Evolutionary conservation across 2,329 filamentous ascomycete species (phyloP), one percentile per base, ranked within the genome.

Genomic region (Sarocladium brachiariae): DNA sequence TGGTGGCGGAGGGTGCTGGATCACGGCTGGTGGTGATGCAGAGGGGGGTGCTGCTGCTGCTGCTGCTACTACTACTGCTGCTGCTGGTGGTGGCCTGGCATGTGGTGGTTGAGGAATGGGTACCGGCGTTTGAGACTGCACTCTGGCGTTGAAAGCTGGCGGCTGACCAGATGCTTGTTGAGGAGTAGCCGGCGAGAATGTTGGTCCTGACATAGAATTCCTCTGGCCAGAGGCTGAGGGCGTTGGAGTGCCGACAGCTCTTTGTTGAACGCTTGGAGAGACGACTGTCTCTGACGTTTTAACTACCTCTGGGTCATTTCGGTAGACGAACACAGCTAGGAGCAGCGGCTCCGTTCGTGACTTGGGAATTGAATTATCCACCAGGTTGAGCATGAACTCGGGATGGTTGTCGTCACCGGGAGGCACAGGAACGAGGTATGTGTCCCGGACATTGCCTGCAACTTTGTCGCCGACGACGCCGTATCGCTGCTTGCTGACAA

Each of bases 371-470:
- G 81, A 80, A 64, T 91, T 91, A 58, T 92, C 86, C 55, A 89
- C 84, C n/a, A 97, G 77, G 61, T 95, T 87, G 54, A 89, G 80
- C 65, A 96, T 82, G 59, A 96, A 96, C 54, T 91, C 87, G 0
- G 93, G 92, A 38, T 92, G 79, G 47, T 78, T 80, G 30, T 73
- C 75, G 23, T 80, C 75, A 23, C 88, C 89, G 4, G 83, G 77
- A 27, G 89, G 81, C 4, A 97, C 81, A 0, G 93, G 92, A 9
- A 96, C 85, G 27, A 97, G 78, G 65, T 97, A 97, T 1, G 91
- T 88, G 63, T 97, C 92, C 53, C 90, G 85, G 46, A 96, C 86
- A 53, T 89, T 85, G 18, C 82, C 78, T 25, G 83, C 70, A 1
- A 80, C 78, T 64, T 87, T 86, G 62, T 92, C 87, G 13, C 84